These are phyloP conservation scores for Suillus clintonianus DNA, from an alignment of 768 basidiomycete species.

Conservation along the genomic window DNA sequence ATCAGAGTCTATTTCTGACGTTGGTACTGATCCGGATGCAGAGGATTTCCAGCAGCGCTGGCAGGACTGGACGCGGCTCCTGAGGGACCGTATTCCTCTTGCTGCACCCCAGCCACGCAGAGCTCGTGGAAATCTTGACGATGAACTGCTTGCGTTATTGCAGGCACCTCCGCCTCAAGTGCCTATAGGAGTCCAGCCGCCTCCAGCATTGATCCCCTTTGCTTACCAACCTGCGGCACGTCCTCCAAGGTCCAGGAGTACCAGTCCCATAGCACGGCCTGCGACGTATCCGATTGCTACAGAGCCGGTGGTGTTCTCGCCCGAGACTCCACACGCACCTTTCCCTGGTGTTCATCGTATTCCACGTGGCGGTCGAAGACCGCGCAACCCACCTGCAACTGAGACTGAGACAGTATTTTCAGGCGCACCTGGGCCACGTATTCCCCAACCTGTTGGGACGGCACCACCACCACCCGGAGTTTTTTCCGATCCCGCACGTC, in stretches of 20 bases:
- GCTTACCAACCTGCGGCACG: slow-evolving; percentile 51
- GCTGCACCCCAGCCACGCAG: slow-evolving; percentile 44
- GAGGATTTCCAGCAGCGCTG: not conserved
- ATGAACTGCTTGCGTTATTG: slow-evolving; percentile 62
- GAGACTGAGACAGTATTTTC: not conserved
- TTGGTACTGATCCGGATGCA: slow-evolving; percentile 26
- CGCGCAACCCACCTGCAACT: not conserved
- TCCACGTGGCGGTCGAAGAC: not conserved
- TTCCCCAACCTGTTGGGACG: not conserved
- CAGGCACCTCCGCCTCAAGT: slow-evolving; percentile 44
- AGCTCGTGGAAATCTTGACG: slow-evolving; percentile 55
- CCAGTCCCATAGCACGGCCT: slow-evolving; percentile 36
- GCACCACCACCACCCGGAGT: slow-evolving; percentile 14
- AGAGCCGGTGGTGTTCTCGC: slow-evolving; percentile 17
- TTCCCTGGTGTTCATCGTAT: not conserved
- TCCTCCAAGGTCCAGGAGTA: slow-evolving; percentile 40
- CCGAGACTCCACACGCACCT: slow-evolving; percentile 16
- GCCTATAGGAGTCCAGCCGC: slow-evolving; percentile 42
- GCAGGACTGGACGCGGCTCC: slow-evolving; percentile 23
- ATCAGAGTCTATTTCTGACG: slow-evolving; percentile 33
- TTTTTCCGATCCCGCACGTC: not conserved
- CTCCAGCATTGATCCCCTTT: slow-evolving; percentile 58
- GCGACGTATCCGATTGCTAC: slow-evolving; percentile 31
- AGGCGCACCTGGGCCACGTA: not conserved
- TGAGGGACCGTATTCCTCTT: slow-evolving; percentile 36